Evolutionary conservation across 2,329 filamentous ascomycete species (phyloP).

Genomic region (Fusarium sp.): DNA sequence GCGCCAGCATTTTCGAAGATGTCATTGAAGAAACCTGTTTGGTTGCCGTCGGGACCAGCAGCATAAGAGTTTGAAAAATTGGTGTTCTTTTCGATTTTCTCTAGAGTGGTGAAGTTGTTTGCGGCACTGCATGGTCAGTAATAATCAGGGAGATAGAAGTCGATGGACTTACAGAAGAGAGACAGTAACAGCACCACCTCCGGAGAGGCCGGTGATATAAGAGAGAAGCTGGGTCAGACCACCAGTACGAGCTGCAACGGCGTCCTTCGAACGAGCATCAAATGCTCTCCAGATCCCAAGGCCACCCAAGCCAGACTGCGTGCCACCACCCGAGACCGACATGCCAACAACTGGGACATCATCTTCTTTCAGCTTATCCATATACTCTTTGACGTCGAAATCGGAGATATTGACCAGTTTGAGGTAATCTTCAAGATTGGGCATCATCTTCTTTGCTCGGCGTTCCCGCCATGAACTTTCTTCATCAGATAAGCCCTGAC

Average conservation of each 20-base stretch:
- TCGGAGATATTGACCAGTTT: conserved; percentile 35
- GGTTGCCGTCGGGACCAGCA: conserved; percentile 26
- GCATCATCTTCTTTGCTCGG: conserved; percentile 38
- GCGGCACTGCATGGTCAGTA: conserved; percentile 30
- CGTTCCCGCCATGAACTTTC: conserved; percentile 41
- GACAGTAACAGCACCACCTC: conserved; percentile 47
- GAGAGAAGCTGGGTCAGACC: conserved; percentile 44
- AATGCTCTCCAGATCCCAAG: conserved; percentile 48
- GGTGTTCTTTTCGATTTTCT: conserved; percentile 27
- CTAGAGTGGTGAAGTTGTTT: conserved; percentile 44
- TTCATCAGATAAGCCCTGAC: conserved; percentile 40
- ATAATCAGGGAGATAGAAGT: rapidly evolving
- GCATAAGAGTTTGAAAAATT: conserved; percentile 44
- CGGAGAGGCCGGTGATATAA: conserved; percentile 46
- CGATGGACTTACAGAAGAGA: conserved; percentile 29
- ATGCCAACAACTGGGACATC: conserved; percentile 42
- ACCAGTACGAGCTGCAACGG: conserved; percentile 37
- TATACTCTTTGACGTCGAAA: conserved; percentile 40
- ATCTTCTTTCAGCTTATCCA: conserved; percentile 35
- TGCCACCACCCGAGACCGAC: conserved; percentile 46
- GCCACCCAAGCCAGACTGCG: conserved; percentile 47
- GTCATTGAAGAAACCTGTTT: conserved; percentile 17
- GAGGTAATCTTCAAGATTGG: conserved; percentile 39
- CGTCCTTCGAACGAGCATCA: conserved; percentile 41
- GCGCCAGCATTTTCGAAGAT: conserved; percentile 42